These are phyloP conservation scores for Fusarium ambrosium DNA, from an alignment of 2,329 filamentous ascomycete species.

Conservation along the genomic window DNA sequence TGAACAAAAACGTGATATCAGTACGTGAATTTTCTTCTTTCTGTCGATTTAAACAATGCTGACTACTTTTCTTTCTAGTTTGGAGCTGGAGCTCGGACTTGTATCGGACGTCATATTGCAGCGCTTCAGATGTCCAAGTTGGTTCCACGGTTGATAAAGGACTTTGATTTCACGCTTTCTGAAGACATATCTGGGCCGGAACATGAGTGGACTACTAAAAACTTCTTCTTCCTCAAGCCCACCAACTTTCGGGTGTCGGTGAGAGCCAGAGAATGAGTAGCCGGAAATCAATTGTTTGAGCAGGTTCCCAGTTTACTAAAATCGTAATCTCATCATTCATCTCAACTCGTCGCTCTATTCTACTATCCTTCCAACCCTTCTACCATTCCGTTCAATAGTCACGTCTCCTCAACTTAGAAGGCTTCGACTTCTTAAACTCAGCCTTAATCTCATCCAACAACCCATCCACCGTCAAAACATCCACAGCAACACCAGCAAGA, in stretches of 20 bases:
- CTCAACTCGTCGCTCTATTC: background rate
- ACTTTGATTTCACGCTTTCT: background rate
- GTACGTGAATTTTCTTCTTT: background rate
- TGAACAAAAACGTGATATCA: conserved; percentile 11
- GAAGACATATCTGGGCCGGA: background rate
- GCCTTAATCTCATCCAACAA: conserved; percentile 52
- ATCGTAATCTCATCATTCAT: background rate
- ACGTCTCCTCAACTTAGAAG: conserved; percentile 4
- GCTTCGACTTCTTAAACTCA: conserved; percentile 36
- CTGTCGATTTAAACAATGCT: fast-evolving
- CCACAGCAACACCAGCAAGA: conserved; percentile 62
- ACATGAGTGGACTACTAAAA: background rate
- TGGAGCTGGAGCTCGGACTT: conserved; percentile 8
- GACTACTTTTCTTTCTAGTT: background rate
- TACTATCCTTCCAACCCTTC: background rate
- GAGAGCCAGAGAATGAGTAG: no score
- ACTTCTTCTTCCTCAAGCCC: conserved; percentile 9
- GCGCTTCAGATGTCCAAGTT: conserved; percentile 12
- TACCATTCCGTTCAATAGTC: background rate
- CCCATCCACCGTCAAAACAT: conserved; percentile 59
- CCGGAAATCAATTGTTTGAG: no score
- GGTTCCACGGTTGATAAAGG: background rate
- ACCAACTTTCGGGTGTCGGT: background rate
- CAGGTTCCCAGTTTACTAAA: background rate
- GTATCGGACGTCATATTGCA: conserved; percentile 4